These are phyloP conservation scores for Diophrys appendiculata DNA, from an alignment of 73 alveolate genomes.

Conservation along the genomic window DNA sequence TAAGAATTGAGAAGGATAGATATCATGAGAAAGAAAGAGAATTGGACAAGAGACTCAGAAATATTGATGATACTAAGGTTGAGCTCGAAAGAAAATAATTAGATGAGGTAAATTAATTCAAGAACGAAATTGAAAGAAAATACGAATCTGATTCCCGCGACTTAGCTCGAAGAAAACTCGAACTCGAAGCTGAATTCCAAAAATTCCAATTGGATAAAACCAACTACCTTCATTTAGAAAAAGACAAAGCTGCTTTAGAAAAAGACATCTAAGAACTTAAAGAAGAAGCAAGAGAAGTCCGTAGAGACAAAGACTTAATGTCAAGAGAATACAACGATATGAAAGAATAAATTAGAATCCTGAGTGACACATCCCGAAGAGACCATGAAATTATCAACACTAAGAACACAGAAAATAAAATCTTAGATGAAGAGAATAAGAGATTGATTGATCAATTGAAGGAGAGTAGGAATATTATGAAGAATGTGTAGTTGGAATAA, in stretches of 20 bases:
- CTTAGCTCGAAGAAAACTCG: constrained; percentile 29
- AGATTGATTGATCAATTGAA: constrained; percentile 12
- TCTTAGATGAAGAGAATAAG: background rate
- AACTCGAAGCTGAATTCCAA: constrained; percentile 62
- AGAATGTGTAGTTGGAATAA: constrained; percentile 10
- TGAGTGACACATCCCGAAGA: constrained; percentile 48
- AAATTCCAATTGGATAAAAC: constrained; percentile 42
- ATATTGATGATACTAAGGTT: constrained; percentile 34
- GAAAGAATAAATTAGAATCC: constrained; percentile 38
- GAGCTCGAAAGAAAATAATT: constrained; percentile 30
- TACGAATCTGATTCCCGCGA: constrained; percentile 49
- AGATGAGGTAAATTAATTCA: constrained; percentile 46
- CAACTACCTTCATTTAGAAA: constrained; percentile 33
- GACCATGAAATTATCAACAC: constrained; percentile 37
- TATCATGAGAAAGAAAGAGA: constrained; percentile 44
- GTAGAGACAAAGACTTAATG: constrained; percentile 32
- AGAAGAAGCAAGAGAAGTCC: constrained; percentile 15
- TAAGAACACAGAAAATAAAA: background rate
- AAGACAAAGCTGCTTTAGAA: constrained; percentile 17
- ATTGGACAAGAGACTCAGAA: constrained; percentile 51
- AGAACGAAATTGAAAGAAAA: constrained; percentile 47
- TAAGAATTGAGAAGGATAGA: constrained; percentile 46
- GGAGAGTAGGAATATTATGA: constrained; percentile 13
- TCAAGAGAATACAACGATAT: constrained; percentile 32
- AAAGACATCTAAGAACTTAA: constrained; percentile 37